Conservation (phyloP, 768 basidiomycete species). For the Amanita fuliginea region DNA sequence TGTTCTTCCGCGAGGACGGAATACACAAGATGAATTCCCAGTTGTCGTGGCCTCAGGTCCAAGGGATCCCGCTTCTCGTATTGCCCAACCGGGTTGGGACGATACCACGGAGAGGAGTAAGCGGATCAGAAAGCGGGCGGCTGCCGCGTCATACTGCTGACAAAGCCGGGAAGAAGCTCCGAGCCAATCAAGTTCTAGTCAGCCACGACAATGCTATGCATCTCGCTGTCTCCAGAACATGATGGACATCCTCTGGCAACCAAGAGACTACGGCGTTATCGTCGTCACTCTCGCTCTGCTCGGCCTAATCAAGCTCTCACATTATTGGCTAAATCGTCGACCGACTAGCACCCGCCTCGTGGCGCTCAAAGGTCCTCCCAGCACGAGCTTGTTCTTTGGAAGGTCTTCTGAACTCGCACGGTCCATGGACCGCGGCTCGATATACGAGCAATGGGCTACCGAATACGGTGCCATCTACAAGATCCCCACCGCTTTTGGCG, state of each 20-base stretch:
- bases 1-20: too few relatives aligned
- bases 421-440: constrained; percentile 16
- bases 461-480: constrained; percentile 16
- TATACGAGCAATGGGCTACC: constrained; percentile 20
- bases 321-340: constrained; percentile 8
- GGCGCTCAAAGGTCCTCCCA: constrained; percentile 30
- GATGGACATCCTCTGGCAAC: not conserved
- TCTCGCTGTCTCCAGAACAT: too few relatives aligned
- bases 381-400: constrained; percentile 32
- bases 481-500: constrained; percentile 11
- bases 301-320: constrained; percentile 5
- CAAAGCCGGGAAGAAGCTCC: too few relatives aligned
- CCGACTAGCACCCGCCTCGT: constrained; percentile 9
- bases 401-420: constrained; percentile 17
- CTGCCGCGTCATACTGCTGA: too few relatives aligned
- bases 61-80: too few relatives aligned
- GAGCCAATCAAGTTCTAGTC: too few relatives aligned
- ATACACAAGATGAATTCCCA: too few relatives aligned
- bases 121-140: too few relatives aligned
- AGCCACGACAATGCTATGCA: too few relatives aligned
- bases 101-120: too few relatives aligned
- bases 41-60: too few relatives aligned
- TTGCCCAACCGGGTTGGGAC: too few relatives aligned
- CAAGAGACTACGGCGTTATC: not conserved
- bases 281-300: not conserved